Evolutionary conservation across 2,329 filamentous ascomycete genomes (phyloP).

Genomic region (Drechslera avenae): DNA sequence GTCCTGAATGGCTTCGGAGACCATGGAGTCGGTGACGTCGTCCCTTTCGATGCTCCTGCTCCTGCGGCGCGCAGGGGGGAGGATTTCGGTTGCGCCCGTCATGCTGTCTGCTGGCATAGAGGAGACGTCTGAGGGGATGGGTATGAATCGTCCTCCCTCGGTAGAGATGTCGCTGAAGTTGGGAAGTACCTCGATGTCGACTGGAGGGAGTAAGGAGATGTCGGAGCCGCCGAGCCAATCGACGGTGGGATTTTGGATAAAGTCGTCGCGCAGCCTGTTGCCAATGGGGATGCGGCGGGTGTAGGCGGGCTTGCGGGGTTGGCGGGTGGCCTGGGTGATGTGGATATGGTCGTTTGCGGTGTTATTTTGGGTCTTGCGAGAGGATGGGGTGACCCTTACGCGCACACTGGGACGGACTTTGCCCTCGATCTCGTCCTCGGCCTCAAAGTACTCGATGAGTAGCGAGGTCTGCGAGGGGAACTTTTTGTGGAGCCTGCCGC

Average conservation of each 20-base stretch:
- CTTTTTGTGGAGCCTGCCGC: constrained; percentile 54
- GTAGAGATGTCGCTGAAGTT: constrained; percentile 68
- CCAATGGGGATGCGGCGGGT: constrained; percentile 69
- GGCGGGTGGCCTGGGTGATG: constrained; percentile 79
- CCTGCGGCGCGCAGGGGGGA: constrained; percentile 53
- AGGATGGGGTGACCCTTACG: constrained; percentile 75
- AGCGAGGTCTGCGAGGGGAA: constrained; percentile 81
- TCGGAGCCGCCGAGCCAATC: constrained; percentile 80
- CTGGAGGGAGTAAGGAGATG: constrained; percentile 69
- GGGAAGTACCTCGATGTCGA: constrained; percentile 86
- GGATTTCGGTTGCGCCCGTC: constrained; percentile 61
- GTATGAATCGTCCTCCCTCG: constrained; percentile 67
- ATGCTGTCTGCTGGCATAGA: constrained; percentile 76
- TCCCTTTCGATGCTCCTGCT: constrained; percentile 58
- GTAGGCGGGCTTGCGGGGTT: constrained; percentile 70
- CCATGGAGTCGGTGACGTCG: constrained; percentile 30
- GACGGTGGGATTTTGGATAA: constrained; percentile 34
- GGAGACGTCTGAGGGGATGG: constrained; percentile 82
- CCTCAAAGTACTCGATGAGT: constrained; percentile 94
- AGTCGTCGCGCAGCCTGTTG: constrained; percentile 50
- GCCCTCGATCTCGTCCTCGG: constrained; percentile 66
- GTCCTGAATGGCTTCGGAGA: constrained; percentile 35
- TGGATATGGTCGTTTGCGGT: constrained; percentile 76
- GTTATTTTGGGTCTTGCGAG: constrained; percentile 55
- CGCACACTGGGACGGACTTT: constrained; percentile 81